Evolutionary conservation across 1,284 basidiomycete species (phyloP), one percentile per base, ranked within the genome.

Genomic region (Ceratobasidium sp.): DNA sequence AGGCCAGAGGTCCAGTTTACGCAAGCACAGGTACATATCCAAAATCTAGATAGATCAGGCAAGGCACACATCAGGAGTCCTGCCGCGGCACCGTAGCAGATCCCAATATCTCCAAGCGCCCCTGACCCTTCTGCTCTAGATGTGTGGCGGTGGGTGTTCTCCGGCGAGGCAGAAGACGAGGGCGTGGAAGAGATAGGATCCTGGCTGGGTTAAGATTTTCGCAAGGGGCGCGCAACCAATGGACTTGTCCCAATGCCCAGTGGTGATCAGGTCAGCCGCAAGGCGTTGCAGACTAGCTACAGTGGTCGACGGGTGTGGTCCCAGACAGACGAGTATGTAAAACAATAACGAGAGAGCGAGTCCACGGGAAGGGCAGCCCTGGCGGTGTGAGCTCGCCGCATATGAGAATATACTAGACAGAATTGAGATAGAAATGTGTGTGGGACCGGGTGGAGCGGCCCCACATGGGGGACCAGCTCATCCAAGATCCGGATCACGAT

Each of bases 51-150:
- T 29, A 22, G 53, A 29, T 54, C 59, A 27, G 2, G 5, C 37
- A 22, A 62, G 59, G 59, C 59, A 62, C 59, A 41, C 59, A 62
- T 62, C 59, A 62, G 27, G 11, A n/a, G 41, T 24, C 13, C 8
- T 62, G 59, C 59, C 59, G 59, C 59, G 58, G 58, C 11, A 29
- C 59, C 59, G 59, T 39, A 31, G 58, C 11, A 29, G 53, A 54
- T 43, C 59, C 59, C 24, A 62, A 62, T 43, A 41, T 54, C 27
- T 31, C 27, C 31, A 9, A 9, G 39, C 24, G 59, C 59, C 59
- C 59, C 59, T 62, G 59, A 62, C 37, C 19, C 53, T 54, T 43
- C 59, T 22, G 59, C 59, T 54, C 53, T 43, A 27, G 59, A 62
- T 39, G 27, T 31, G 11, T 34, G 6, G 27, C 59, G 59, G n/a